phyloP scores from a whole-genome alignment of 495 filamentous ascomycete species.

The Amniculicola lignicola region DNA sequence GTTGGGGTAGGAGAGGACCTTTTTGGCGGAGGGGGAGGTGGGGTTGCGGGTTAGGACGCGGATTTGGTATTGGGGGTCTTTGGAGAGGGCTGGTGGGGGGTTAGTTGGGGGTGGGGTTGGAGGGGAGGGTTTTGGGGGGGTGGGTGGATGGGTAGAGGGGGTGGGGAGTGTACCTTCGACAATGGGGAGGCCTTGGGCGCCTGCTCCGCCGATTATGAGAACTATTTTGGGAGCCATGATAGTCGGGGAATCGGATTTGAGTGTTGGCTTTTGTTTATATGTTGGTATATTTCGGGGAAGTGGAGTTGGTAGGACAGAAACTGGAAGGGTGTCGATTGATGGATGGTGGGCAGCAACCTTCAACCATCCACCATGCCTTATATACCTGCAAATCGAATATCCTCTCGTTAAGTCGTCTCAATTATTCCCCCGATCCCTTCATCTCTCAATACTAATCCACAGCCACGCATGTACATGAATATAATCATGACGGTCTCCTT shows the following conservation, averaged over 20 bases:
- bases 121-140: not conserved
- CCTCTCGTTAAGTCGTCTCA: too few relatives aligned
- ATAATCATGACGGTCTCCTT: too few relatives aligned
- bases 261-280: not conserved
- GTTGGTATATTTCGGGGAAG: not conserved
- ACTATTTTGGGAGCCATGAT: slow-evolving; percentile 16
- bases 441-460: too few relatives aligned
- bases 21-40: slow-evolving; percentile 7
- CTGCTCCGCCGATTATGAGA: slow-evolving; percentile 22
- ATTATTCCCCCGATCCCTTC: too few relatives aligned
- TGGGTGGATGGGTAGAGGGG: not conserved
- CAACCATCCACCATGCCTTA: too few relatives aligned
- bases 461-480: too few relatives aligned
- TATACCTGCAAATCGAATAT: too few relatives aligned
- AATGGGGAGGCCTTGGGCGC: slow-evolving; percentile 27
- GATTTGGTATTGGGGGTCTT: slow-evolving; percentile 16
- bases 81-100: slow-evolving; percentile 15
- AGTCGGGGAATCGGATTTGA: not conserved
- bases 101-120: not conserved
- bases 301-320: too few relatives aligned
- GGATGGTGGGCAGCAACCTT: too few relatives aligned
- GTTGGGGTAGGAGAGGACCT: slow-evolving; percentile 18
- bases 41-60: slow-evolving; percentile 25
- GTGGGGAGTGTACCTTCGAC: slow-evolving; percentile 13
- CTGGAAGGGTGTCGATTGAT: too few relatives aligned